phyloP scores from a whole-genome alignment of 2,329 filamentous ascomycete genomes.

The Alternaria postmessia region DNA sequence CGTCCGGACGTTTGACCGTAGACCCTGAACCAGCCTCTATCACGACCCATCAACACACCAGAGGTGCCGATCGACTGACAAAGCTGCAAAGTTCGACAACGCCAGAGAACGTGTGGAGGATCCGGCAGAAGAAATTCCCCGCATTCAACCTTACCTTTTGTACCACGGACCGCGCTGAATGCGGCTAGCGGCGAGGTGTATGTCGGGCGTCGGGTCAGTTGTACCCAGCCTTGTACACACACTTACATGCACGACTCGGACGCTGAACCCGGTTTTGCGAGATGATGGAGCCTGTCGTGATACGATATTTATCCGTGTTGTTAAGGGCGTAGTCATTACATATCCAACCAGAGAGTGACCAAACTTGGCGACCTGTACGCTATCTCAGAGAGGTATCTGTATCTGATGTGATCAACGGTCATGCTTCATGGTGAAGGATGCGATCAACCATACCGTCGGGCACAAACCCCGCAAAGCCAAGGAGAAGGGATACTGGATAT shows the following conservation, averaged over 20 bases:
- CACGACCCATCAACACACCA: neutral
- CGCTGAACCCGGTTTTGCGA: neutral
- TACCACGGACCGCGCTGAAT: constrained; percentile 6
- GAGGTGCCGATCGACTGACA: neutral
- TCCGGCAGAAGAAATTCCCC: constrained; percentile 2
- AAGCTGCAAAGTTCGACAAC: neutral
- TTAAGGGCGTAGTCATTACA: neutral
- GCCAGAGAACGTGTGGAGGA: neutral
- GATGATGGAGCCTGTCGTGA: neutral
- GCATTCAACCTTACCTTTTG: constrained; percentile 3
- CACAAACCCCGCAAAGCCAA: constrained; percentile 34
- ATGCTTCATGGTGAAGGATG: constrained; percentile 11
- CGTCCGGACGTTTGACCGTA: neutral
- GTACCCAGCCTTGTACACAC: neutral
- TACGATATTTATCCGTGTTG: neutral
- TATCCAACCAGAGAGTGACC: neutral
- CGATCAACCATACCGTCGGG: neutral
- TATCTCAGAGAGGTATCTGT: neutral
- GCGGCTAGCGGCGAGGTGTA: constrained; percentile 2
- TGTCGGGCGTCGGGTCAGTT: constrained; percentile 11
- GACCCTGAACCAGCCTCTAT: neutral
- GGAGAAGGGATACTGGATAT: constrained; percentile 16
- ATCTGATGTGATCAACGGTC: neutral
- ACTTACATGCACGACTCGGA: neutral
- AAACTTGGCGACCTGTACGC: neutral